Conservation (phyloP, 2,329 filamentous ascomycete genomes). For the Fusarium dimerum region DNA sequence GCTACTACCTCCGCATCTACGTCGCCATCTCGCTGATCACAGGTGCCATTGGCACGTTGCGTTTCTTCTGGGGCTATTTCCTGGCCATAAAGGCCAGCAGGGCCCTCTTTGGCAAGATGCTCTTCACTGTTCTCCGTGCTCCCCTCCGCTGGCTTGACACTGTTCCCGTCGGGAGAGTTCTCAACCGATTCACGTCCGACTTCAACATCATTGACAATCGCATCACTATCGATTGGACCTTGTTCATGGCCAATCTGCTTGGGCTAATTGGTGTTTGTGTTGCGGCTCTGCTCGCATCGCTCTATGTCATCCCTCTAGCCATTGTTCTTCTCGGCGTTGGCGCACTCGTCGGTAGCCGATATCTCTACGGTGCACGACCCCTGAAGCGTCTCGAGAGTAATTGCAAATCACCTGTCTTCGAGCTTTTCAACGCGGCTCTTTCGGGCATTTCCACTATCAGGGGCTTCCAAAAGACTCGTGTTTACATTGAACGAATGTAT, state of each 20-base stretch:
- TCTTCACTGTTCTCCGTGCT: conserved; percentile 67
- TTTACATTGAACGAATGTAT: conserved; percentile 72
- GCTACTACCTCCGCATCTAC: conserved; percentile 72
- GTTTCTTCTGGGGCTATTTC: conserved; percentile 63
- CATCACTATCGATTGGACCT: conserved; percentile 63
- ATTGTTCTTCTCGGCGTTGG: conserved; percentile 58
- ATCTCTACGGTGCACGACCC: conserved; percentile 71
- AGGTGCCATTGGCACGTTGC: conserved; percentile 60
- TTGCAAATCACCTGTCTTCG: conserved; percentile 77
- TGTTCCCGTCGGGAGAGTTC: conserved; percentile 71
- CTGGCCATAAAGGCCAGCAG: conserved; percentile 71
- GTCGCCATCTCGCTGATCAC: conserved; percentile 64
- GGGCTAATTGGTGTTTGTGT: conserved; percentile 65
- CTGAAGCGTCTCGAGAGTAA: conserved; percentile 77
- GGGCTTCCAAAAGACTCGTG: conserved; percentile 68
- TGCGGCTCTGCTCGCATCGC: conserved; percentile 68
- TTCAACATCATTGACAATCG: conserved; percentile 73
- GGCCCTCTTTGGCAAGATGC: conserved; percentile 65
- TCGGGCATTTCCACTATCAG: conserved; percentile 75
- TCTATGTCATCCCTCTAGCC: conserved; percentile 64
- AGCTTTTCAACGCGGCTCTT: conserved; percentile 74
- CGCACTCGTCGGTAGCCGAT: conserved; percentile 59
- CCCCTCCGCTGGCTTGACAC: conserved; percentile 82
- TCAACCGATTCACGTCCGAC: conserved; percentile 78
- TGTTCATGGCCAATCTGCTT: conserved; percentile 61